A percentile compares a stretch with the other conserved stretches of the same genome.
Evolutionary conservation across 2,329 filamentous ascomycete genomes (phyloP).

Genomic region (Curvularia sp.): DNA sequence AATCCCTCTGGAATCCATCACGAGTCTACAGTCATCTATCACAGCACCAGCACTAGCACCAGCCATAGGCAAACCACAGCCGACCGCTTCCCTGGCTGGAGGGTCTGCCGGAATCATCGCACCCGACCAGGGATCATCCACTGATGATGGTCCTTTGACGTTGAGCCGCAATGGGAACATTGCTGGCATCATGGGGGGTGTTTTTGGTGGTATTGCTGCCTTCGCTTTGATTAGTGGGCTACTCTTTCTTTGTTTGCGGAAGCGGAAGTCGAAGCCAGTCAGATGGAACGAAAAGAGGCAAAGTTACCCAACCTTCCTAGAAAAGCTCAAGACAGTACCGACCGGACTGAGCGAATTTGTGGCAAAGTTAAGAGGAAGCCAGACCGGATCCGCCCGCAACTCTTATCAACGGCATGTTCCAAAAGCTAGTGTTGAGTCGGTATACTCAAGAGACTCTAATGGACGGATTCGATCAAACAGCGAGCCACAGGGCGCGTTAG

Average conservation of each 20-base stretch:
- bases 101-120: slow-evolving; percentile 41
- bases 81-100: slow-evolving; percentile 31
- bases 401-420: slow-evolving; percentile 40
- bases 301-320: slow-evolving; percentile 17
- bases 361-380: slow-evolving; percentile 40
- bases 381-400: slow-evolving; percentile 36
- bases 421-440: slow-evolving; percentile 43
- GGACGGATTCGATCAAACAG: slow-evolving; percentile 39
- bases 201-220: slow-evolving; percentile 45
- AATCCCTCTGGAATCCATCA: slow-evolving; percentile 17
- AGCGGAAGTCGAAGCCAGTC: slow-evolving; percentile 36
- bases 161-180: slow-evolving; percentile 36
- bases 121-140: slow-evolving; percentile 30
- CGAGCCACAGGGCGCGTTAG: slow-evolving; percentile 38
- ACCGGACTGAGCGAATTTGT: slow-evolving; percentile 32
- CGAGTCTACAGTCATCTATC: slow-evolving; percentile 19
- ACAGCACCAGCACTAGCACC: slow-evolving; percentile 22
- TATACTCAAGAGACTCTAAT: slow-evolving; percentile 41
- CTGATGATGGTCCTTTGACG: slow-evolving; percentile 27
- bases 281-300: slow-evolving; percentile 30
- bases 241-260: slow-evolving; percentile 46
- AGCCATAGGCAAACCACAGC: slow-evolving; percentile 21
- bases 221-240: slow-evolving; percentile 43
- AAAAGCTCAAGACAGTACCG: slow-evolving; percentile 34
- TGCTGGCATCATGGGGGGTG: slow-evolving; percentile 45